Conservation (phyloP, 352 stramenopile genomes). For the Phytophthora cactorum region DNA sequence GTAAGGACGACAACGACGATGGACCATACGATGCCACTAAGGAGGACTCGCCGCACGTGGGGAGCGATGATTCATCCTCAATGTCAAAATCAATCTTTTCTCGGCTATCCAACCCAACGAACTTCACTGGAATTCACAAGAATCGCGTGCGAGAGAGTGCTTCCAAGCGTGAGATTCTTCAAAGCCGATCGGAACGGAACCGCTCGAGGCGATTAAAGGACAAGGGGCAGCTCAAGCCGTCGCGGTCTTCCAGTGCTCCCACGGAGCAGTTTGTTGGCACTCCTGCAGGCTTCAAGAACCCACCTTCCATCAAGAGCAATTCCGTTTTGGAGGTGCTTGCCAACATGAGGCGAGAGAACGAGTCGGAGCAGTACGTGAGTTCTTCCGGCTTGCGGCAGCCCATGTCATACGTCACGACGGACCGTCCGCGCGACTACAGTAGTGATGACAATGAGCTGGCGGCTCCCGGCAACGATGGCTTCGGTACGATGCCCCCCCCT, state of each 20-base stretch:
- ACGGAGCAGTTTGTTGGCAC: constrained; percentile 56
- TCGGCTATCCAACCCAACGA: constrained; percentile 85
- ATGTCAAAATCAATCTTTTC: constrained; percentile 79
- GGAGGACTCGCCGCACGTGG: constrained; percentile 57
- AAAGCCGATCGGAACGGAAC: constrained; percentile 76
- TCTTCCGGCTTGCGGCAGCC: constrained; percentile 52
- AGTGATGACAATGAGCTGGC: constrained; percentile 36
- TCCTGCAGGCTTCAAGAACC: constrained; percentile 54
- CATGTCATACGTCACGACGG: constrained; percentile 47
- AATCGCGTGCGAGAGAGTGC: constrained; percentile 82
- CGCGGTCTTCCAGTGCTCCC: constrained; percentile 53
- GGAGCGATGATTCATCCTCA: constrained; percentile 71
- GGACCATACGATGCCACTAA: constrained; percentile 35
- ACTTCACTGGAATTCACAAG: constrained; percentile 91
- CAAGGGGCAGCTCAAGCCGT: constrained; percentile 57
- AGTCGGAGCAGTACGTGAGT: constrained; percentile 58
- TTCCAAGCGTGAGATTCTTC: constrained; percentile 81
- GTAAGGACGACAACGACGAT: constrained; percentile 47
- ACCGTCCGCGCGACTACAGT: constrained; percentile 46
- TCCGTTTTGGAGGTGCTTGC: constrained; percentile 82
- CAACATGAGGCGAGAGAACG: constrained; percentile 86
- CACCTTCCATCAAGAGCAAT: constrained; percentile 64
- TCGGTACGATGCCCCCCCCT: constrained; percentile 50
- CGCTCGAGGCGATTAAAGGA: constrained; percentile 75
- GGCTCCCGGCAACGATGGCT: constrained; percentile 17